Evolutionary conservation across 148 eudicot species (phyloP).

Genomic region (Pouteria glomerata): DNA sequence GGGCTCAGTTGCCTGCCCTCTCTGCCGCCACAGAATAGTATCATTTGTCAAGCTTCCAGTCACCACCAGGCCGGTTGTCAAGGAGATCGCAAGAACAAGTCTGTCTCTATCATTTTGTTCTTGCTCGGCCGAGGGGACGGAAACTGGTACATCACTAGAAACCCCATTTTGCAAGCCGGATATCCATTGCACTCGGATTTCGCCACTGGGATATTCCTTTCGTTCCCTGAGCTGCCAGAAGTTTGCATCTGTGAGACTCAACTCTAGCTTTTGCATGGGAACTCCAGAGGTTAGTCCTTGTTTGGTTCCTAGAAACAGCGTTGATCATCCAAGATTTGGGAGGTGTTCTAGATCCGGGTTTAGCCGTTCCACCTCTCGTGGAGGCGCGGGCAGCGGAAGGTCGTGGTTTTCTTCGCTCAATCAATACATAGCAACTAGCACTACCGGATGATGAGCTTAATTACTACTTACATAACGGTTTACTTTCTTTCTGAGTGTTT

Average conservation of each 20-base stretch:
- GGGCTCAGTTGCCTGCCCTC: conserved; percentile 82
- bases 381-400: conserved; percentile 48
- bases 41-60: conserved; percentile 60
- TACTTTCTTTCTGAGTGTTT: not conserved
- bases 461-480: not conserved
- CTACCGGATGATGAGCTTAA: conserved; percentile 12
- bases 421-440: conserved; percentile 43
- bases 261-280: conserved; percentile 51
- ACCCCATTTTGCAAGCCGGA: conserved; percentile 55
- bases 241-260: conserved; percentile 43
- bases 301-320: conserved; percentile 25
- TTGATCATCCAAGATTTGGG: conserved; percentile 17
- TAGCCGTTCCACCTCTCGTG: conserved; percentile 51
- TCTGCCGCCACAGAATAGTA: conserved; percentile 76
- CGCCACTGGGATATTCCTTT: conserved; percentile 44
- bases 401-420: conserved; percentile 80
- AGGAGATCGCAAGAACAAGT: conserved; percentile 46
- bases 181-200: conserved; percentile 18
- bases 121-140: conserved; percentile 38
- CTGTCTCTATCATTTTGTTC: conserved; percentile 61
- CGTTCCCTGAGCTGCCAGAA: conserved; percentile 59
- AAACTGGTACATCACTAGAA: conserved; percentile 22
- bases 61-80: conserved; percentile 32
- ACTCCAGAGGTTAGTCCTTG: conserved; percentile 41
- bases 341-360: conserved; percentile 42